Percentiles rank a stretch among this genome's conserved stretches.
phyloP scores from a whole-genome alignment of 116 monocot species.

The Cymodocea nodosa region DNA sequence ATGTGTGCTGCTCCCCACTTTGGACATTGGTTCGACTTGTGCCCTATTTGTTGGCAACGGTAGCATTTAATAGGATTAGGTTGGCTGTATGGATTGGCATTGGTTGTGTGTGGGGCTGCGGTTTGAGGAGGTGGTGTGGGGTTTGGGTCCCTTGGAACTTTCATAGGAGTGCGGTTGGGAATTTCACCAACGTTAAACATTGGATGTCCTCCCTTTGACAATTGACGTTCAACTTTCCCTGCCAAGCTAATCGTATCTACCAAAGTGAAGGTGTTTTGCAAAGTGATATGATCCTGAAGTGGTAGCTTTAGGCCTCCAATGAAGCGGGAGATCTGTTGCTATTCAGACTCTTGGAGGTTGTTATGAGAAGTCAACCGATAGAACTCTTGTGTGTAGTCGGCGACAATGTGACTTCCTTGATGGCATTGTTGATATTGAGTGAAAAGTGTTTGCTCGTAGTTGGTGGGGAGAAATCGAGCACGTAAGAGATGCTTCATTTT shows the following conservation, averaged over 20 bases:
- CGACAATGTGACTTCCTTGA: background rate
- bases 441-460: background rate
- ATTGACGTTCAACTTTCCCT: too few relatives aligned
- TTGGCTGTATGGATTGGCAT: background rate
- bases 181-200: background rate
- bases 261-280: background rate
- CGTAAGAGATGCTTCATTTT: background rate
- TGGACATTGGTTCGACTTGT: background rate
- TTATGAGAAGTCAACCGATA: background rate
- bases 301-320: background rate
- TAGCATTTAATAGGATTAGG: background rate
- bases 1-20: background rate
- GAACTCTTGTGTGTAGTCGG: background rate
- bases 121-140: too few relatives aligned
- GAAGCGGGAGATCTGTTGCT: background rate
- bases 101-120: background rate
- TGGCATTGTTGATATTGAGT: background rate
- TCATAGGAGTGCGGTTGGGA: background rate
- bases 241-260: background rate
- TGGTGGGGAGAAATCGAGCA: constrained; percentile 4
- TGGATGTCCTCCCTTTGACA: background rate
- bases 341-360: background rate
- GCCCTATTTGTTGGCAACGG: background rate
- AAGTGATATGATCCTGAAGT: background rate
- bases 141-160: background rate